Evolutionary conservation across 2,329 filamentous ascomycete species (phyloP), one percentile per base, ranked within the genome.

Genomic region (Nemania sp.): DNA sequence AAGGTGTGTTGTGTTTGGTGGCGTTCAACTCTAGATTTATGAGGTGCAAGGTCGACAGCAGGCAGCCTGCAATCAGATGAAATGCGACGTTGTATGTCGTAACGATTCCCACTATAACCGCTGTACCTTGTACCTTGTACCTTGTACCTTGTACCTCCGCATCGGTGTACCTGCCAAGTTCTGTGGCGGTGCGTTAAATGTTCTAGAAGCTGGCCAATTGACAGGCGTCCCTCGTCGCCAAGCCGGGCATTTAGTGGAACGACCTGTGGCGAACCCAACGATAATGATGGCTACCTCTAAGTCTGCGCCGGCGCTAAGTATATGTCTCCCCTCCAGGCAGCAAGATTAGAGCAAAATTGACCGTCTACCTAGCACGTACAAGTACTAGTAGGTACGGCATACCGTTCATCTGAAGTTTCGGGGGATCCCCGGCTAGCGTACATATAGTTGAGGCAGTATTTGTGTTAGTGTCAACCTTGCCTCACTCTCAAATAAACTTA

Each of bases 321-420:
- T n/a, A n/a, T n/a, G n/a, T n/a, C n/a, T n/a, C n/a, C n/a, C n/a
- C 56, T 52, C 58, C 20, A 66, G 64, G 64, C 64, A 66, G 45
- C 64, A 53, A 66, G 58, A 66, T 66, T 66, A 22, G 15, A n/a
- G n/a, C n/a, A n/a, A n/a, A n/a, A n/a, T n/a, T n/a, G n/a, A n/a
- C n/a, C n/a, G n/a, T n/a, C n/a, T n/a, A n/a, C n/a, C n/a, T n/a
- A 15, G 41, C 47, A 27, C 20, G 20, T 26, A 51, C 24, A 51
- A 20, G 38, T 15, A 43, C 5, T 13, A n/a, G 13, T 6, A 35
- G 11, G 38, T 41, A 41, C 10, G 18, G 5, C 18, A 18, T n/a
- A 51, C 47, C 5, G 27, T 27, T 18, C 11, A 13, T 27, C 22
- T 51, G 27, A 51, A 26, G 47, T 27, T 26, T 10, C 20, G 24